phyloP scores from a whole-genome alignment of 2,329 filamentous ascomycete species.

The Pseudogymnoascus sp. region DNA sequence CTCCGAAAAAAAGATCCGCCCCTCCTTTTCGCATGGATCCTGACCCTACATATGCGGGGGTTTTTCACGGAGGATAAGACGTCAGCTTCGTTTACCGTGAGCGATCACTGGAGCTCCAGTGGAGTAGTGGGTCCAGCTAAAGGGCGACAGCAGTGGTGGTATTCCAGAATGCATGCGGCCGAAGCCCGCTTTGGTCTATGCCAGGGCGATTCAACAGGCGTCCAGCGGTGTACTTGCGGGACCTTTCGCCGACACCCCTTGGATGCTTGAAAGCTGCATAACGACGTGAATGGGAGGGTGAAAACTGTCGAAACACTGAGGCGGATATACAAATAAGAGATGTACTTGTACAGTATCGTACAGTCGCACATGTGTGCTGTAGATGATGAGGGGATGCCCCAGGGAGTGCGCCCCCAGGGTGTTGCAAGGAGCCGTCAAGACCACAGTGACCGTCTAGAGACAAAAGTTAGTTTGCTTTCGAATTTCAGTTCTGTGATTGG shows the following conservation, averaged over 20 bases:
- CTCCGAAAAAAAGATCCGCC: not conserved
- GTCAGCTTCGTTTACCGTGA: not conserved
- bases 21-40: not conserved
- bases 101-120: not conserved
- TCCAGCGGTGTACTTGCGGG: not conserved
- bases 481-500: not conserved
- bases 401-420: not conserved
- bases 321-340: not conserved
- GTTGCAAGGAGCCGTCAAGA: not conserved
- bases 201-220: not conserved
- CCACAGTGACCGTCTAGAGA: not conserved
- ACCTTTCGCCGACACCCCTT: not conserved
- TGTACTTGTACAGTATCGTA: not conserved
- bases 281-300: not conserved
- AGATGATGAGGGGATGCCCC: not conserved
- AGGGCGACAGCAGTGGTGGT: not conserved
- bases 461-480: not conserved
- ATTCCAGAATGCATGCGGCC: not conserved
- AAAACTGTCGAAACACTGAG: not conserved
- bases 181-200: not conserved
- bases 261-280: not conserved
- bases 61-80: not conserved
- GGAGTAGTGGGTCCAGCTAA: not conserved
- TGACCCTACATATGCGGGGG: not conserved
- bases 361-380: not conserved